A percentile compares a stretch with the other conserved stretches of the same genome.
Evolutionary conservation across 495 filamentous ascomycete species (phyloP).

Genomic region (Bryoglossum gracile): DNA sequence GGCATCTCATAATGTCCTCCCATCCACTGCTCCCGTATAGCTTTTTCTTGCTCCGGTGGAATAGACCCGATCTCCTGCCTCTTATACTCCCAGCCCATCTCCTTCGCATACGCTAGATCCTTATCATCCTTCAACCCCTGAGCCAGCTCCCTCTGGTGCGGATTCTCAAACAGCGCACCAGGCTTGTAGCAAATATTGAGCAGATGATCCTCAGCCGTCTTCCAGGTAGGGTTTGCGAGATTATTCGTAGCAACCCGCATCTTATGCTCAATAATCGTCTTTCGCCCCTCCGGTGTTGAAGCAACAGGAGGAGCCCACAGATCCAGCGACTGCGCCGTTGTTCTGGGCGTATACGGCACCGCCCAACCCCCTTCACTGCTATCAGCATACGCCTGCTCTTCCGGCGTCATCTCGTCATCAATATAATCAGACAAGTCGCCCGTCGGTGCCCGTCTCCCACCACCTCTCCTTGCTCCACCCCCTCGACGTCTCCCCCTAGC

Average conservation of each 20-base stretch:
- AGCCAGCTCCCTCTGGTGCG: slow-evolving; percentile 10
- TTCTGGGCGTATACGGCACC: not conserved
- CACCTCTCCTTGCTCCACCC: no score
- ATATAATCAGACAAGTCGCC: no score
- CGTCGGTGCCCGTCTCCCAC: no score
- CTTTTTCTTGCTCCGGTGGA: slow-evolving; percentile 17
- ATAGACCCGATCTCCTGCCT: slow-evolving; percentile 15
- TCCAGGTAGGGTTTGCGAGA: not conserved
- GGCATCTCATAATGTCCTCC: slow-evolving; percentile 35
- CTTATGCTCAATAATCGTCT: not conserved
- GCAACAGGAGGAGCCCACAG: not conserved
- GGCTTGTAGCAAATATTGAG: not conserved
- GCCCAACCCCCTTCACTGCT: not conserved
- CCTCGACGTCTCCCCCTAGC: no score
- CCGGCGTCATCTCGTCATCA: not conserved
- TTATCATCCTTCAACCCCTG: slow-evolving; percentile 6
- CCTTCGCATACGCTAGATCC: slow-evolving; percentile 6
- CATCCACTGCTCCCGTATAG: slow-evolving; percentile 33
- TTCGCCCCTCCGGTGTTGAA: not conserved
- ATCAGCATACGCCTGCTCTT: not conserved
- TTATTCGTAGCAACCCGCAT: not conserved
- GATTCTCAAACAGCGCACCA: slow-evolving; percentile 20
- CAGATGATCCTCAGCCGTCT: not conserved
- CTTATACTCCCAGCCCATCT: not conserved
- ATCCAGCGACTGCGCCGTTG: not conserved